Percentiles rank a stretch among this genome's conserved stretches.
These are phyloP conservation scores for Isabelozyma gotoi DNA, from an alignment of 805 yeast genomes.

Conservation along the genomic window DNA sequence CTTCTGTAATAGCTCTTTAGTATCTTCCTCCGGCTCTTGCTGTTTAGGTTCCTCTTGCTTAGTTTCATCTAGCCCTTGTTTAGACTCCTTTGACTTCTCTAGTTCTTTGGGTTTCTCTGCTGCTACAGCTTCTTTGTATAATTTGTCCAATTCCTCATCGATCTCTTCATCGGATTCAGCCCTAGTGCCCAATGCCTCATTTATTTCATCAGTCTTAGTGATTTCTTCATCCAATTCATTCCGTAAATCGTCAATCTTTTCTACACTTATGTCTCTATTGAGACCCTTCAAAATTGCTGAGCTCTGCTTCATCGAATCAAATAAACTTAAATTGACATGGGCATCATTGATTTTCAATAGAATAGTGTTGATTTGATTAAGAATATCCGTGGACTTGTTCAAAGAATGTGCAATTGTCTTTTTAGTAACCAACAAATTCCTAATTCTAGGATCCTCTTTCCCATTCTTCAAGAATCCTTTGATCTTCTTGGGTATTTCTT, in stretches of 20 bases:
- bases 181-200: slow-evolving; percentile 18
- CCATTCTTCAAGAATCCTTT: slow-evolving; percentile 8
- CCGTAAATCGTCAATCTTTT: slow-evolving; percentile 25
- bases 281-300: slow-evolving; percentile 22
- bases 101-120: slow-evolving; percentile 2
- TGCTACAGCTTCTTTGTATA: slow-evolving; percentile 14
- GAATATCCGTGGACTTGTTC: slow-evolving; percentile 13
- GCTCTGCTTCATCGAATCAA: slow-evolving; percentile 24
- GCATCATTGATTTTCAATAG: slow-evolving; percentile 37
- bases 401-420: slow-evolving; percentile 14
- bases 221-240: slow-evolving; percentile 31
- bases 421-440: slow-evolving; percentile 14
- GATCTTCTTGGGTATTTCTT: slow-evolving; percentile 15
- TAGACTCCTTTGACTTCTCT: slow-evolving; percentile 1
- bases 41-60: slow-evolving; percentile 2
- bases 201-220: slow-evolving; percentile 23
- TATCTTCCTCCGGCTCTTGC: neutral
- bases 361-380: slow-evolving; percentile 20
- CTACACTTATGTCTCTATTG: slow-evolving; percentile 25
- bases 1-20: slow-evolving; percentile 10
- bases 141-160: slow-evolving; percentile 27
- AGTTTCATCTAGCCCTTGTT: slow-evolving; percentile 1
- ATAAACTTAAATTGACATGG: slow-evolving; percentile 22
- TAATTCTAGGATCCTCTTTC: slow-evolving; percentile 15
- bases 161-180: slow-evolving; percentile 21